Evolutionary conservation across 148 eudicot genomes (phyloP).

Genomic region (Simmondsia chinensis): DNA sequence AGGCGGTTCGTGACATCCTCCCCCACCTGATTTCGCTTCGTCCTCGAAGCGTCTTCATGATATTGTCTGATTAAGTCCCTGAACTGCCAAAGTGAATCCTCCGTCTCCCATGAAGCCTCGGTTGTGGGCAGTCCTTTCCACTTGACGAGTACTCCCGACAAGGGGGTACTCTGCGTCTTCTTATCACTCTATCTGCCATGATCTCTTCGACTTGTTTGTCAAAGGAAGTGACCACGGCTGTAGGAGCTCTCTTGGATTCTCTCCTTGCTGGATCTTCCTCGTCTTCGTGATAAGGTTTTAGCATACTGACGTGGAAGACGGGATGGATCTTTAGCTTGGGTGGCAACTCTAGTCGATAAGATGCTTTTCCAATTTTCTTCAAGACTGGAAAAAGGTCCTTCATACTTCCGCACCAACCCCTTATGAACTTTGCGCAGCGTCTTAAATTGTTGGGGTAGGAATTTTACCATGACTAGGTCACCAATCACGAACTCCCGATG

Average conservation of each 20-base stretch:
- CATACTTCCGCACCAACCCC: not conserved
- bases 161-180: not conserved
- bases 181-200: not conserved
- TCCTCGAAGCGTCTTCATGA: not conserved
- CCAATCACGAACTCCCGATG: not conserved
- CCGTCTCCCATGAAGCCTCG: not conserved
- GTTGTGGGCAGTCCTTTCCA: not conserved
- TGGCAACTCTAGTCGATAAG: not conserved
- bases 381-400: not conserved
- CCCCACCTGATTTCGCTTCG: not conserved
- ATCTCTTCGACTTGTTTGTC: not conserved
- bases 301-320: not conserved
- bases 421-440: not conserved
- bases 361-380: not conserved
- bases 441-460: not conserved
- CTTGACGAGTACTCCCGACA: not conserved
- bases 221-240: not conserved
- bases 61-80: not conserved
- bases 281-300: not conserved
- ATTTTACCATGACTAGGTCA: not conserved
- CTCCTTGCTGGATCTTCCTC: not conserved
- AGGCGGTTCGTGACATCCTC: slow-evolving; percentile 1
- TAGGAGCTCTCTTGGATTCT: not conserved
- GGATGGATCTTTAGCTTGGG: not conserved
- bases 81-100: not conserved